Base-by-base conservation (phyloP, 148 eudicot species). In the Silene conica region DNA sequence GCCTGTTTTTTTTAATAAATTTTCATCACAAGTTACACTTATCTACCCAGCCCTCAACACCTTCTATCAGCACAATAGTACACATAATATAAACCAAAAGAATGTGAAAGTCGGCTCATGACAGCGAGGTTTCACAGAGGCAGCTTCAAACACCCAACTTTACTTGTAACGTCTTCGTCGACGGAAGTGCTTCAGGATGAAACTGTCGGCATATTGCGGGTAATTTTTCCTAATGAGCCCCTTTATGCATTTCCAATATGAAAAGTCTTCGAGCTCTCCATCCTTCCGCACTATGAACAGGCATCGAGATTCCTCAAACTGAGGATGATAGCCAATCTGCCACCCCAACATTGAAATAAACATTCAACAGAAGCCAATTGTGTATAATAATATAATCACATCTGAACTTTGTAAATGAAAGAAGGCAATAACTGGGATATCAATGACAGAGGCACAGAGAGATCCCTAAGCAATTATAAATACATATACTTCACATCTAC, bases 181-280 rank as follows among this genome's bases (percentile, higher is more conserved):
- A 76, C 84, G 83, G 69, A 89, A 94, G 82, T 94, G 98, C 82
- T 90, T 85, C 74, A 86, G 89, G 63, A 94, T 91, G 70, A 91
- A 94, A 74, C 81, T 88, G 76, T 94, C 93, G 4, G 98, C 98
- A 73, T 89, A 86, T 0, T 81, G 88, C 3, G 98, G 97, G 80
- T 94, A 91, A 18, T 85, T 85, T 82, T 87, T 91, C 75, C 83
- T 79, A 70, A 91, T 86, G 52, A 86, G 83, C 9, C 92, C 96
- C 83, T 91, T 89, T 79, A 94, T 84, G 82, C 97, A 91, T 85
- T 94, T 91, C 98, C 97, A 89, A 77, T 89, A 94, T 22, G 96
- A 94, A 67, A 94, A 91, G 74, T 91, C 98, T 19, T 88, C 83
- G 71, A 80, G 22, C 75, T 83, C 88, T 63, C 97, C 97, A 74